Conservation (phyloP, 495 filamentous ascomycete species). For the Aspergillus asperescens region DNA sequence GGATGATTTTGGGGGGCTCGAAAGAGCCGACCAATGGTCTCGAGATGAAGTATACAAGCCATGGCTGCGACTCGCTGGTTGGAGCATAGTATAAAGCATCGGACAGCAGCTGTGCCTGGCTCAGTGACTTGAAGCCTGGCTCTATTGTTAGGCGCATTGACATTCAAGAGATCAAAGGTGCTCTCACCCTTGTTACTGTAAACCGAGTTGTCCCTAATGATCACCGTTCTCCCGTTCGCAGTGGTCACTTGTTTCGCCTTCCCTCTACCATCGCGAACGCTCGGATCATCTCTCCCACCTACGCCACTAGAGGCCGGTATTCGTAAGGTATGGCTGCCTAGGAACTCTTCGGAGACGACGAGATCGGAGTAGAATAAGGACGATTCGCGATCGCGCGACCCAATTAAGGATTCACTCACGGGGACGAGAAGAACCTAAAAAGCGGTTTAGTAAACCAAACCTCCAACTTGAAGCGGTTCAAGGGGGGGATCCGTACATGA, state of each 20-base stretch:
- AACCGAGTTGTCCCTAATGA: constrained; percentile 88
- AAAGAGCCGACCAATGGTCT: constrained; percentile 80
- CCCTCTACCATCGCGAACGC: constrained; percentile 80
- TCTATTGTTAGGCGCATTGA: constrained; percentile 16
- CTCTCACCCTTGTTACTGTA: constrained; percentile 90
- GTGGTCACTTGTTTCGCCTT: constrained; percentile 93
- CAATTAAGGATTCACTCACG: constrained; percentile 82
- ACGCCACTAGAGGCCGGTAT: constrained; percentile 57
- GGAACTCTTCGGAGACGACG: constrained; percentile 84
- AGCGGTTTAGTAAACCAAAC: constrained; percentile 12
- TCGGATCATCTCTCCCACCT: constrained; percentile 62
- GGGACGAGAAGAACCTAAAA: constrained; percentile 83
- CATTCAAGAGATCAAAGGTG: not conserved
- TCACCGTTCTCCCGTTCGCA: constrained; percentile 85
- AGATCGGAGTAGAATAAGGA: constrained; percentile 73
- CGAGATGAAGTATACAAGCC: constrained; percentile 96
- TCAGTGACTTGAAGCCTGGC: constrained; percentile 83
- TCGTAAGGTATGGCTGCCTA: constrained; percentile 93
- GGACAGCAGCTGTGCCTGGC: constrained; percentile 81
- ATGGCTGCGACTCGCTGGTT: constrained; percentile 74
- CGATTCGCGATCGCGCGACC: constrained; percentile 83
- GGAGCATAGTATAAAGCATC: constrained; percentile 88
- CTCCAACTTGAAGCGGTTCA: constrained; percentile 3
- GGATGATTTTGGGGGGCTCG: constrained; percentile 64
- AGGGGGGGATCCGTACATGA: constrained; percentile 53